Conservation (phyloP, 2,329 filamentous ascomycete genomes). For the Emmonsiellopsis sp. region DNA sequence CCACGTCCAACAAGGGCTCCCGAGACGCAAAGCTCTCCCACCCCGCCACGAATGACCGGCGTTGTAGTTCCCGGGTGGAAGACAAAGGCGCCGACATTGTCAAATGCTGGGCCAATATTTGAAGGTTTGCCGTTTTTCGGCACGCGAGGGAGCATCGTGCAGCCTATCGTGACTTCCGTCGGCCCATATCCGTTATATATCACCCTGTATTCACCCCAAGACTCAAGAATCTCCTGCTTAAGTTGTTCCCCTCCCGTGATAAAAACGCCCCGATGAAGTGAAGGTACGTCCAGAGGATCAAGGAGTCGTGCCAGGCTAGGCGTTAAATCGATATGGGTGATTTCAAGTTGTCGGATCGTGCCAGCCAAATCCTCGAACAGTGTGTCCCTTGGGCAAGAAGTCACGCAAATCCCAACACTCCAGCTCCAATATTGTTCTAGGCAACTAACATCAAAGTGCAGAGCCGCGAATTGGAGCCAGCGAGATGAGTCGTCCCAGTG, state of each 20-base stretch:
- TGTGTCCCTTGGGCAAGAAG: constrained; percentile 71
- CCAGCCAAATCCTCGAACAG: constrained; percentile 73
- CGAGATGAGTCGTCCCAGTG: constrained; percentile 66
- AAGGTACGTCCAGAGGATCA: constrained; percentile 70
- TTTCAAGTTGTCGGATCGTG: constrained; percentile 59
- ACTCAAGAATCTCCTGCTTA: constrained; percentile 79
- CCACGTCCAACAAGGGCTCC: constrained; percentile 82
- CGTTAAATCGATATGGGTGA: constrained; percentile 88
- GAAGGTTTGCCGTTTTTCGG: constrained; percentile 67
- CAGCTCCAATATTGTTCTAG: constrained; percentile 94
- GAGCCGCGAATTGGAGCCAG: constrained; percentile 88
- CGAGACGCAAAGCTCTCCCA: constrained; percentile 83
- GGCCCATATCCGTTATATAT: constrained; percentile 93
- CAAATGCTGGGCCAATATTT: constrained; percentile 80
- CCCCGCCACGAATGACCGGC: constrained; percentile 65
- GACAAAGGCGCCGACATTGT: constrained; percentile 79
- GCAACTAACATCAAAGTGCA: constrained; percentile 90
- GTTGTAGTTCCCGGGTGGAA: constrained; percentile 58
- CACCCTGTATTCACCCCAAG: constrained; percentile 68
- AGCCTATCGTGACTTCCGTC: constrained; percentile 86
- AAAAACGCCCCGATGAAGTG: constrained; percentile 71
- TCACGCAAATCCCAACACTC: constrained; percentile 78
- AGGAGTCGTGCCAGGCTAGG: constrained; percentile 74
- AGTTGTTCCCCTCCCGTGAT: constrained; percentile 86
- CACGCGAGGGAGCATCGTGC: constrained; percentile 80